Base-by-base conservation (phyloP, 345 rosid genomes). In the Raphanus raphanistrum region DNA sequence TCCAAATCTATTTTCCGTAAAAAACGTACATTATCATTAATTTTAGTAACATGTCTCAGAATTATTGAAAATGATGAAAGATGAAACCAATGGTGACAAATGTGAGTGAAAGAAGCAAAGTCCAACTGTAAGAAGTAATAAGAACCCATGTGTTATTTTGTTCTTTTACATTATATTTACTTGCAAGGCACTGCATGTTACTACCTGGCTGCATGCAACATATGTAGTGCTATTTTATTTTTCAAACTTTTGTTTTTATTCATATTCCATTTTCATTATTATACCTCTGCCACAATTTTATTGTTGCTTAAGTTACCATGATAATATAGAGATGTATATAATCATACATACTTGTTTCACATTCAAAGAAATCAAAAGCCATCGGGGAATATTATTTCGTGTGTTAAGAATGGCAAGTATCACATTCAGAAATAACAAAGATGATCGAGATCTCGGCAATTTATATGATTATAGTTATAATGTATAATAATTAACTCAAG, bases 181-280 rank as follows among this genome's bases (percentile, higher is more conserved):
- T 80, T 80, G 72, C 76, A 80, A 70, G 83, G 43, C 68, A 80
- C 72, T 70, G 83, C 83, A 80, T 80, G 79, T 75, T 79, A 70
- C 79, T 71, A 17, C 41, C 61, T 74, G 75, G 55, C 75, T 69
- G 32, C 82, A 74, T 79, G 75, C 75, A 79, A 79, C 72, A 79
- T 66, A 71, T 72, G 15, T 48, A 67, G 43, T 68, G 11, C 64
- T 68, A 17, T 36, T 16, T 68, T 63, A 17, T 63, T 59, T 32
- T 8, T 31, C 16, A 33, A 36, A 29, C 27, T 73, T 60, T 3
- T 60, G 11, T 15, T 72, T 58, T 63, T 33, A 31, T 35, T 57
- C 3, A 4, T 68, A 38, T 69, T 52, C 10, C 4, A 17, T 16
- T 67, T 60, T 67, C 26, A 54, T 38, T 71, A 77, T 70, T 62